These are phyloP conservation scores for Ogataea angusta DNA, from an alignment of 805 yeast species.

Conservation along the genomic window DNA sequence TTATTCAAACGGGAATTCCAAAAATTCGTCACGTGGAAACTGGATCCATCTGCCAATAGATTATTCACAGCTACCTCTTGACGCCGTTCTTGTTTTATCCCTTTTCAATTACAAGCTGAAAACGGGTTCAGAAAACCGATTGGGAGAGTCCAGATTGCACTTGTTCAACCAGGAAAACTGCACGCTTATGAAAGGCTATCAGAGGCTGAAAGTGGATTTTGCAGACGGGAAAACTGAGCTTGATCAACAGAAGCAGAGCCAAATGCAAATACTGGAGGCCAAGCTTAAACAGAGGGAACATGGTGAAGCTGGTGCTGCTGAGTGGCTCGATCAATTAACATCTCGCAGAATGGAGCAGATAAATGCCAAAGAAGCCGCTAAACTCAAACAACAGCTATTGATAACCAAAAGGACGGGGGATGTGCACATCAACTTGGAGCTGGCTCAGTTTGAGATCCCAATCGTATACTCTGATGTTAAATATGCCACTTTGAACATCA, in stretches of 20 bases:
- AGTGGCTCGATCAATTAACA: constrained; percentile 75
- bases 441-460: constrained; percentile 68
- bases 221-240: constrained; percentile 9
- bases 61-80: constrained; percentile 66
- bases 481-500: constrained; percentile 34
- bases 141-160: constrained; percentile 59
- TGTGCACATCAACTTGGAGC: constrained; percentile 39
- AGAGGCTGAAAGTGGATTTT: constrained; percentile 42
- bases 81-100: constrained; percentile 55
- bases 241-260: constrained; percentile 24
- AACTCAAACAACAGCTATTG: constrained; percentile 11
- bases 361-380: constrained; percentile 19
- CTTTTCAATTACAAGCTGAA: constrained; percentile 64
- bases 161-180: constrained; percentile 51
- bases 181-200: constrained; percentile 70
- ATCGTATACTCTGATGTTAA: constrained; percentile 63
- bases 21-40: constrained; percentile 36
- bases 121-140: constrained; percentile 43
- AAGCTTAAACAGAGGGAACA: constrained; percentile 60
- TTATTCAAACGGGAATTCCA: constrained; percentile 11
- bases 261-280: constrained; percentile 48
- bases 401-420: constrained; percentile 15
- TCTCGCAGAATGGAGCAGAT: constrained; percentile 50
- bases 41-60: constrained; percentile 72
- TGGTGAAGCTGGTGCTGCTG: constrained; percentile 57